phyloP scores from a whole-genome alignment of 257 asterid genomes.

The Fraxinus americana region DNA sequence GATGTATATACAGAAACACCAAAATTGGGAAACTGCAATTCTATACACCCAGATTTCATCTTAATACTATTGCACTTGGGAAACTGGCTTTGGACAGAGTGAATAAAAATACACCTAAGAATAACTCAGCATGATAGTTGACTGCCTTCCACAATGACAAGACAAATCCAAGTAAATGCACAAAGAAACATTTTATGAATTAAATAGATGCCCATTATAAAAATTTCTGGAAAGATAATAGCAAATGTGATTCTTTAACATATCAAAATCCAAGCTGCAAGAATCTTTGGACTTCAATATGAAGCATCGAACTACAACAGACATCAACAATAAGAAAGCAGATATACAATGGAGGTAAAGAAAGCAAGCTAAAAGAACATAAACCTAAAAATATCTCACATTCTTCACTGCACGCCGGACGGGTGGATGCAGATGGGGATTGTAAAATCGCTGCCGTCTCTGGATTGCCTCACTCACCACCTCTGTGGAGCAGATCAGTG shows the following conservation, averaged over 20 bases:
- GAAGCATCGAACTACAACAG: too few relatives aligned
- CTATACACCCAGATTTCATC: not conserved
- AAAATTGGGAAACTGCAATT: not conserved
- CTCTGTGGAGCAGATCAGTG: too few relatives aligned
- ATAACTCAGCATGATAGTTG: not conserved
- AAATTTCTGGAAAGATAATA: not conserved
- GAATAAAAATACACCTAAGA: not conserved
- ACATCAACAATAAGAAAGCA: not conserved
- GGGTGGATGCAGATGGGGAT: too few relatives aligned
- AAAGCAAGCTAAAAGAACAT: too few relatives aligned
- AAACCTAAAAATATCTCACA: not conserved
- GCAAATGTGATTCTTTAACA: too few relatives aligned
- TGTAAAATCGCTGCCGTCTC: too few relatives aligned
- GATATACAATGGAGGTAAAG: too few relatives aligned
- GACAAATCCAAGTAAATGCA: not conserved
- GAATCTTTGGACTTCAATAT: not conserved
- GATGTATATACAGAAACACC: too few relatives aligned
- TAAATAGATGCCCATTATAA: not conserved
- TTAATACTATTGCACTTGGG: not conserved
- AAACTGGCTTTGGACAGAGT: not conserved
- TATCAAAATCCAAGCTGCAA: not conserved
- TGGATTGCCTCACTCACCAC: too few relatives aligned
- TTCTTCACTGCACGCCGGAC: too few relatives aligned
- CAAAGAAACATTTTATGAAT: not conserved
- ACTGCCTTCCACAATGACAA: not conserved